Conservation (phyloP, 2,329 filamentous ascomycete species). For the Sphaerulina vaccinii region DNA sequence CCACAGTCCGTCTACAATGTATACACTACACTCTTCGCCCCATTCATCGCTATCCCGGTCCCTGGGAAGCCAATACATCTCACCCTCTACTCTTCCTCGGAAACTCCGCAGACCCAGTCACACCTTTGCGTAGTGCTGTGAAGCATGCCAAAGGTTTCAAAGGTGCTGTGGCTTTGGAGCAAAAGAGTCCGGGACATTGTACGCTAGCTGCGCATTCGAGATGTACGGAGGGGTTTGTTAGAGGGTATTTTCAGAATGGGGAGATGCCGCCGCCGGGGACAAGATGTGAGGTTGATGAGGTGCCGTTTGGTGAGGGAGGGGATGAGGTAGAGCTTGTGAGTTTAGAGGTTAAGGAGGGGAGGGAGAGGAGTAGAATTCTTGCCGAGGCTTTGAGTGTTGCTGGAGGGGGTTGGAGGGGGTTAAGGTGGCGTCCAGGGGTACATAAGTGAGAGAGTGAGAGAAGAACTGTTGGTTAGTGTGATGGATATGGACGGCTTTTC, state of each 20-base stretch:
- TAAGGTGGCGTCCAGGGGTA: too few relatives aligned
- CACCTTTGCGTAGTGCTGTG: conserved; percentile 31
- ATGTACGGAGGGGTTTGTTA: background rate
- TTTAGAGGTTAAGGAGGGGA: background rate
- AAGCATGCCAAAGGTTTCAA: conserved; percentile 36
- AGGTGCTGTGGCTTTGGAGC: conserved; percentile 29
- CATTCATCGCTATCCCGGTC: conserved; percentile 1
- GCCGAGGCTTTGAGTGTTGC: background rate
- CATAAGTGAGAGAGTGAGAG: too few relatives aligned
- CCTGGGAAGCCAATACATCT: conserved; percentile 1
- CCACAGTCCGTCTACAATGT: conserved; percentile 40
- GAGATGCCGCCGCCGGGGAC: background rate
- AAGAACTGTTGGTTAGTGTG: too few relatives aligned
- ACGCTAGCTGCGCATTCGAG: background rate
- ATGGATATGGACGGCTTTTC: too few relatives aligned
- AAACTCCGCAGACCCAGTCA: conserved; percentile 37
- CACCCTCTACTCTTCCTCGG: conserved; percentile 32
- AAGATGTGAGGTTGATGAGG: conserved; percentile 2
- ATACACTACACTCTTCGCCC: conserved; percentile 41
- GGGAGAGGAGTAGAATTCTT: background rate
- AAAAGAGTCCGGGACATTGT: conserved; percentile 6
- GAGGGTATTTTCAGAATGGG: background rate
- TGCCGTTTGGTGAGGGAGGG: conserved; percentile 2
- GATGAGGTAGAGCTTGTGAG: too few relatives aligned
- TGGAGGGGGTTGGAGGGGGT: too few relatives aligned